phyloP scores from a whole-genome alignment of 106 monocot genomes.

The Platanthera zijinensis region DNA sequence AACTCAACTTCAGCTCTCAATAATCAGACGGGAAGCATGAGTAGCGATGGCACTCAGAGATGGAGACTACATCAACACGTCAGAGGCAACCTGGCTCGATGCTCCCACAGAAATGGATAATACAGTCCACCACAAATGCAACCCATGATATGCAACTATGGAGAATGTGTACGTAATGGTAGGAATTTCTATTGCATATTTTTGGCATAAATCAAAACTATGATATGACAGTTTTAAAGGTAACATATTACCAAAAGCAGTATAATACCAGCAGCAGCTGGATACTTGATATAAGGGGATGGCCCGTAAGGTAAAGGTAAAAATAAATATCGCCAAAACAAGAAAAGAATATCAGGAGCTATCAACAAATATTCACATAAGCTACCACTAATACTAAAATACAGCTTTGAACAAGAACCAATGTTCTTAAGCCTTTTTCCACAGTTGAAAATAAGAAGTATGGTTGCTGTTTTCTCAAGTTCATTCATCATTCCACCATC shows the following conservation, averaged over 20 bases:
- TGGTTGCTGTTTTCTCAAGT: background rate
- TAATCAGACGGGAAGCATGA: no score
- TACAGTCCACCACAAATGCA: background rate
- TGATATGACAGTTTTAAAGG: background rate
- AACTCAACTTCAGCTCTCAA: no score
- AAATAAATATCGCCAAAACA: background rate
- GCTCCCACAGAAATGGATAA: background rate
- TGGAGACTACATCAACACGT: no score
- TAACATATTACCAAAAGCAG: no score
- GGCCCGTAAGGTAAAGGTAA: background rate
- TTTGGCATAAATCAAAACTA: background rate
- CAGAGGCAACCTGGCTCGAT: no score
- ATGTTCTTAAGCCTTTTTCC: background rate
- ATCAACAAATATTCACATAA: background rate
- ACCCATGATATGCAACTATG: background rate
- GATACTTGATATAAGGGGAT: background rate
- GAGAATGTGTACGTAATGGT: background rate
- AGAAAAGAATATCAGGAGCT: background rate
- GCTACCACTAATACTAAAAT: background rate
- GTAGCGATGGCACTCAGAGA: no score
- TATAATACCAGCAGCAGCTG: no score
- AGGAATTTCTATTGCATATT: background rate
- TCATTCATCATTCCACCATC: background rate
- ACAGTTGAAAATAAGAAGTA: background rate
- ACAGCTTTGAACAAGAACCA: constrained; percentile 3